A percentile compares a stretch with the other conserved stretches of the same genome.
Evolutionary conservation across 1,284 basidiomycete genomes (phyloP).

Genomic region (Coniophora puteana): DNA sequence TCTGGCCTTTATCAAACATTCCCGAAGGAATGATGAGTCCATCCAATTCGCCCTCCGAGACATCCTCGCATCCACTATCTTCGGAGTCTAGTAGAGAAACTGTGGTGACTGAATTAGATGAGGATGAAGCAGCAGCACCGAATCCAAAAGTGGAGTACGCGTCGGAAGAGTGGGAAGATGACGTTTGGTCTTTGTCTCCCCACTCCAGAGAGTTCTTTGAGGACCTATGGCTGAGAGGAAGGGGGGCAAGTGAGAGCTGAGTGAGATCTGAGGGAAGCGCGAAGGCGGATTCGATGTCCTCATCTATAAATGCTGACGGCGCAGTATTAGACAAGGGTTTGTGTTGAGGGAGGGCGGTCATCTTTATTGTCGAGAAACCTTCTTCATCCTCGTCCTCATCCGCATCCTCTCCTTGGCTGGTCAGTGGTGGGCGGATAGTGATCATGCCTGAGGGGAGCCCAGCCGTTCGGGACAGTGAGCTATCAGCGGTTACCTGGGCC

Average conservation of each 20-base stretch:
- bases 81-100: conserved; percentile 66
- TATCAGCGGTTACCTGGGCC: conserved; percentile 32
- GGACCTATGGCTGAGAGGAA: conserved; percentile 64
- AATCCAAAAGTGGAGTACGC: conserved; percentile 75
- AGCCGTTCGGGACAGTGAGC: conserved; percentile 24
- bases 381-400: conserved; percentile 78
- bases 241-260: conserved; percentile 70
- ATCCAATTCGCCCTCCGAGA: conserved; percentile 69
- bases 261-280: conserved; percentile 74
- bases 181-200: conserved; percentile 78
- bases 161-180: conserved; percentile 79
- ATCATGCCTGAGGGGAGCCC: conserved; percentile 35
- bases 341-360: conserved; percentile 43
- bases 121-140: conserved; percentile 63
- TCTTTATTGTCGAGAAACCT: conserved; percentile 77
- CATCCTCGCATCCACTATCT: conserved; percentile 62
- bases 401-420: conserved; percentile 44
- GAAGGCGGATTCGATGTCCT: conserved; percentile 75
- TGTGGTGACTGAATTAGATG: conserved; percentile 66
- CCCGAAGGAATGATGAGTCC: conserved; percentile 73
- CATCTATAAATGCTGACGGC: conserved; percentile 46
- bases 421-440: conserved; percentile 61
- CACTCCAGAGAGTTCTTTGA: conserved; percentile 81
- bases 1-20: conserved; percentile 67
- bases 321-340: too few species aligned